phyloP scores from a whole-genome alignment of 148 eudicot genomes.

The Polygonum maritimum region DNA sequence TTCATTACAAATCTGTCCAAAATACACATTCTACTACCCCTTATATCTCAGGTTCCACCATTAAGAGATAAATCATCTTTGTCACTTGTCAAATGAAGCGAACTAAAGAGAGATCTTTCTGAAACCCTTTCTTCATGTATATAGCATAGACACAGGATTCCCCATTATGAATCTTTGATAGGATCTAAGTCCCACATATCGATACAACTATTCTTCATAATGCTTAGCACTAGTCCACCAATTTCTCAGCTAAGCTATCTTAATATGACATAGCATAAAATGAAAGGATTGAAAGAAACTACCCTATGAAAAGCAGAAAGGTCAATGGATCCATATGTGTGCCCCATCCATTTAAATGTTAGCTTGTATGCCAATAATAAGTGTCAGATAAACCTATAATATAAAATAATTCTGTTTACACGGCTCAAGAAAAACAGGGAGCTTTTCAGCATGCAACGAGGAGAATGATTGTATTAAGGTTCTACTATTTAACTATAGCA shows the following conservation, averaged over 20 bases:
- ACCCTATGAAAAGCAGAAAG: background rate
- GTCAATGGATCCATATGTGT: background rate
- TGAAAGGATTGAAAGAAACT: background rate
- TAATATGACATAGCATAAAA: background rate
- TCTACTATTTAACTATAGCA: background rate
- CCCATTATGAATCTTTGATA: background rate
- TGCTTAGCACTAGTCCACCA: background rate
- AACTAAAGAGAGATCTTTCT: background rate
- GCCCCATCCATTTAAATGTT: background rate
- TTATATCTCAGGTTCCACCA: too few relatives aligned
- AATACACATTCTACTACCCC: too few relatives aligned
- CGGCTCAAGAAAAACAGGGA: background rate
- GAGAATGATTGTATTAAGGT: background rate
- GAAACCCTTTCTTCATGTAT: background rate
- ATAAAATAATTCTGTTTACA: background rate
- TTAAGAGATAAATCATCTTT: constrained; percentile 6
- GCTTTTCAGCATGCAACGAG: background rate
- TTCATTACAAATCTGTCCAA: too few relatives aligned
- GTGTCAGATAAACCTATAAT: background rate
- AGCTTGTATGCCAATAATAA: background rate
- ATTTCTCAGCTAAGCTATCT: background rate
- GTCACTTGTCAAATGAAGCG: background rate
- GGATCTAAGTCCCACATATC: background rate
- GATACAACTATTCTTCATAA: background rate
- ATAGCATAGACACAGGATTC: background rate